Base-by-base conservation (phyloP, 2,329 filamentous ascomycete species). In the Capronia coronata region DNA sequence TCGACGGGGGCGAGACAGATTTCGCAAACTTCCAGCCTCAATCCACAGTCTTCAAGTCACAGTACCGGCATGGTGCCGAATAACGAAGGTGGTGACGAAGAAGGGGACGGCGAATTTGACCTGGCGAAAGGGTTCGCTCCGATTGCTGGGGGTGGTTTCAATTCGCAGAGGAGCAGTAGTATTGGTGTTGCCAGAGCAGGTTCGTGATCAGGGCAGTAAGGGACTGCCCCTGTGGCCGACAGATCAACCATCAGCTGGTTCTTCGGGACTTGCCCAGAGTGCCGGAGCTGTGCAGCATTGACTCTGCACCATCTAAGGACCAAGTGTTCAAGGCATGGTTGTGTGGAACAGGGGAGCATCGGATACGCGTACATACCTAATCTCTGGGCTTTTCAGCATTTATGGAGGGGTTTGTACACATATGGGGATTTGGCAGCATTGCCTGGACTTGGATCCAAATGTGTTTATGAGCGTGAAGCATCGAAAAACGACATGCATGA, bases 91-190 rank as follows among this genome's bases (percentile, higher is more conserved):
- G 55, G 59, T 16, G 66, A 64, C 11, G 67, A 68, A 11, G 68
- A 71, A 4, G 66, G 65, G 1, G 70, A 69, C 5, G 71, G 63
- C 8, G 71, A 69, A 8, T 74, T 75, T 56, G 72, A 75, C 59
- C 65, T 75, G 14, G 56, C 18, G 45, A 73, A 70, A 52, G 71
- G 71, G 13, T 74, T 74, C 56, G 70, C 72, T 61, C 70, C 71
- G n/a, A 74, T 74, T 47, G 57, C 49, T 9, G 37, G 54, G 10
- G 68, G 70, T 6, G 55, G 53, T 32, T 56, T 59, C 34, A 46
- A 51, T 42, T 56, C 55, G 16, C 52, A 57, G 27, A 34, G 57
- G 32, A 55, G 55, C 39, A 52, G 54, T 39, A 51, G 55, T 34
- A 46, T 57, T 18, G 52, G 52, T 16, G 43, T 52, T 38, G 49